Conservation (phyloP, 192 early-diverging fungal genomes). For the Linnemannia exigua region DNA sequence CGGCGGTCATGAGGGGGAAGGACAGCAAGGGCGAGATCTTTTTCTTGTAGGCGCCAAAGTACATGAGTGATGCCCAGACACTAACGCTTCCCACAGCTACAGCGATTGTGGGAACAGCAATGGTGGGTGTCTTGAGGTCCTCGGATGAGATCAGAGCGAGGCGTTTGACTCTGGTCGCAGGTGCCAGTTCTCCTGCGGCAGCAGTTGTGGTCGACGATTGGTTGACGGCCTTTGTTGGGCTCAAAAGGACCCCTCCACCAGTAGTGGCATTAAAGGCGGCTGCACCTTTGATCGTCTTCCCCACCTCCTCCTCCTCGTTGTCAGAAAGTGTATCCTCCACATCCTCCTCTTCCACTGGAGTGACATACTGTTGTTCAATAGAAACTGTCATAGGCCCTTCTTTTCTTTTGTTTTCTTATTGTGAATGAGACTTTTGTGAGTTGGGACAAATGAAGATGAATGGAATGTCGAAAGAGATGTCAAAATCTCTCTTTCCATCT, state of each 20-base stretch:
- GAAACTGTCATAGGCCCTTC: not conserved
- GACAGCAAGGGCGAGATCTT: constrained; percentile 29
- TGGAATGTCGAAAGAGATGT: not conserved
- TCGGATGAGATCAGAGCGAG: constrained; percentile 40
- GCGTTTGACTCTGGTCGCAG: constrained; percentile 18
- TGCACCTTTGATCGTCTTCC: not conserved
- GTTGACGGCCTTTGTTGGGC: constrained; percentile 4
- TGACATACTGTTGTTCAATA: not conserved
- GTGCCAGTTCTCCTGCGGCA: not conserved
- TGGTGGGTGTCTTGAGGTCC: constrained; percentile 48
- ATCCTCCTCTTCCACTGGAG: not conserved
- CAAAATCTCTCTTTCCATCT: not conserved
- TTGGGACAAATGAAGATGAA: not conserved
- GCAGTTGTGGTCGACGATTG: not conserved
- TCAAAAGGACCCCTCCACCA: constrained; percentile 1
- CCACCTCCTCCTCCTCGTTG: not conserved
- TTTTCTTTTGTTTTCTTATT: not conserved
- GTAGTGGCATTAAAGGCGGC: not conserved
- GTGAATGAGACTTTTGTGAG: not conserved
- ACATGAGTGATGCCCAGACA: constrained; percentile 31
- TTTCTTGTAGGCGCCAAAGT: constrained; percentile 41
- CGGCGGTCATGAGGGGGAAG: constrained; percentile 42
- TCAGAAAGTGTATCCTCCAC: constrained; percentile 1
- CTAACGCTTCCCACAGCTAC: constrained; percentile 32
- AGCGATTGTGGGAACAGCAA: constrained; percentile 40